Evolutionary conservation across 345 rosid species (phyloP).

Genomic region (Erodium maritimum): DNA sequence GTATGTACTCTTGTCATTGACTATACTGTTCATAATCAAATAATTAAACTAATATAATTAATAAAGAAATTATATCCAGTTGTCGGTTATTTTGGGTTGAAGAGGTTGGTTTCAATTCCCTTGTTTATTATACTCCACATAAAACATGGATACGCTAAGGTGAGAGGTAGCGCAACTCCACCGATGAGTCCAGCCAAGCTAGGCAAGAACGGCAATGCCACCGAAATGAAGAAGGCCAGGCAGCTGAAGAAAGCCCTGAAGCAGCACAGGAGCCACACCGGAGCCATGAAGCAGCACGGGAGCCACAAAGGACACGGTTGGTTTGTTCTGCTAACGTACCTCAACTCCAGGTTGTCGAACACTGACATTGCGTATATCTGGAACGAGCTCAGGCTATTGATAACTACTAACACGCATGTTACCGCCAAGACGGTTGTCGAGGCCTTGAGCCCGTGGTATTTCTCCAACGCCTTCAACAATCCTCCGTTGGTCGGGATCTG

Average conservation of each 20-base stretch:
- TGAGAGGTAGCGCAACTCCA: constrained; percentile 38
- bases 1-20: no score
- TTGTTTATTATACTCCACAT: constrained; percentile 40
- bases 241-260: constrained; percentile 33
- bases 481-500: constrained; percentile 35
- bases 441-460: constrained; percentile 19
- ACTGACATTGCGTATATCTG: constrained; percentile 59
- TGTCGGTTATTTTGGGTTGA: constrained; percentile 29
- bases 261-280: constrained; percentile 33
- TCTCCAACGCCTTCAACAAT: constrained; percentile 30
- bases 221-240: constrained; percentile 34
- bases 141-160: constrained; percentile 45
- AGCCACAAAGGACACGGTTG: no score
- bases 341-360: constrained; percentile 42
- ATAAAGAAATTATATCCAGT: no score
- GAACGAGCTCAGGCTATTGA: constrained; percentile 43
- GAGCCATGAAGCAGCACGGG: no score
- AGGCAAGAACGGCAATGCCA: constrained; percentile 43
- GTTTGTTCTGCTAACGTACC: constrained; percentile 27
- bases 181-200: constrained; percentile 53
- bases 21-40: no score
- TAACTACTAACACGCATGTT: constrained; percentile 32
- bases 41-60: no score
- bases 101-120: constrained; percentile 40
- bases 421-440: constrained; percentile 27